phyloP scores from a whole-genome alignment of 192 early-diverging fungal genomes.

The Phycomyces blakesleeanus region DNA sequence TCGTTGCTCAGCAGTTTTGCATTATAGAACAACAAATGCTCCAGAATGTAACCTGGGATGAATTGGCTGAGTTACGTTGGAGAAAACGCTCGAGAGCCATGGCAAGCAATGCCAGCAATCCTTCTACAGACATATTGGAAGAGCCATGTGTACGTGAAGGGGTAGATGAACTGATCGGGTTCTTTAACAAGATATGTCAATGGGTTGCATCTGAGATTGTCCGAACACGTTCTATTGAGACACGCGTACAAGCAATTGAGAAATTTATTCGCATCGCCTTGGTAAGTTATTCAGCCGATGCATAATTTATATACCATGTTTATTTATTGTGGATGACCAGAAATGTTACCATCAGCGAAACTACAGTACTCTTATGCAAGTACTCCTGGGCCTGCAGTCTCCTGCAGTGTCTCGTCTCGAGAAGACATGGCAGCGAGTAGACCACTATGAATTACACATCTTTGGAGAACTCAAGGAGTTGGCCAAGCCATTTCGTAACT shows the following conservation, averaged over 20 bases:
- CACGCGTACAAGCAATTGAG: constrained; percentile 51
- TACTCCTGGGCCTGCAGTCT: constrained; percentile 54
- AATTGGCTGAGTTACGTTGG: constrained; percentile 48
- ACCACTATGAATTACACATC: constrained; percentile 36
- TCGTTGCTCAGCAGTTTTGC: constrained; percentile 52
- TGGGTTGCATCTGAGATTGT: constrained; percentile 63
- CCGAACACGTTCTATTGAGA: constrained; percentile 33
- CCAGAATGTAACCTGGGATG: constrained; percentile 50
- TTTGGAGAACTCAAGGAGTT: constrained; percentile 51
- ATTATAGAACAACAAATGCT: constrained; percentile 48
- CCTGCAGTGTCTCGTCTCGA: constrained; percentile 49
- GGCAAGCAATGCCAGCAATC: constrained; percentile 7
- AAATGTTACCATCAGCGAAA: constrained; percentile 59
- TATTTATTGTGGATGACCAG: constrained; percentile 16
- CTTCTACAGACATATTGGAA: background rate
- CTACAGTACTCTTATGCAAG: constrained; percentile 56
- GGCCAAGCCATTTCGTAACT: constrained; percentile 51
- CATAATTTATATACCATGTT: no score
- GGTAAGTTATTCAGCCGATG: constrained; percentile 27
- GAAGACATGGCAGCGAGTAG: constrained; percentile 51
- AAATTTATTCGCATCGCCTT: constrained; percentile 63
- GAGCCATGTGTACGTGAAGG: background rate
- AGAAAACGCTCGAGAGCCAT: constrained; percentile 21
- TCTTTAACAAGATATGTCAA: constrained; percentile 40
- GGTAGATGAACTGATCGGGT: constrained; percentile 22